These are phyloP conservation scores for Limonomyces culmigenus DNA, from an alignment of 1,284 basidiomycete genomes.

Conservation along the genomic window DNA sequence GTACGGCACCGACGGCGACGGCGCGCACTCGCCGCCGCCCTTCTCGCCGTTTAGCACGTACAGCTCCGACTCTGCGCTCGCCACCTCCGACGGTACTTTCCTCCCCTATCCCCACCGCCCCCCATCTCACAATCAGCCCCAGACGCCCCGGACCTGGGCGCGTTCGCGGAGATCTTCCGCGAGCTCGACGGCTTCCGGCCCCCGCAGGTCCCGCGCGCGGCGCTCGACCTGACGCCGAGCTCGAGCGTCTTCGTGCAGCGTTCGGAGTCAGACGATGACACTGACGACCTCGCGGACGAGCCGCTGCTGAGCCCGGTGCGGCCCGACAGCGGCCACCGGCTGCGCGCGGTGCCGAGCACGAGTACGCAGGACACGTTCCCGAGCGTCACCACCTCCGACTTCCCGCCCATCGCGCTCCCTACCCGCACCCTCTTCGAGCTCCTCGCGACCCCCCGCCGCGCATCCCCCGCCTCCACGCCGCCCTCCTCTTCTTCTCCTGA, in stretches of 20 bases:
- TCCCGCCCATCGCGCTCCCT: too few species aligned
- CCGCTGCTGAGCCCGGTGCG: background rate
- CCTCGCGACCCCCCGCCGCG: too few species aligned
- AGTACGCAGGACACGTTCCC: too few species aligned
- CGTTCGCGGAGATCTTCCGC: slow-evolving; percentile 54
- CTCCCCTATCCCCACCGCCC: slow-evolving; percentile 3
- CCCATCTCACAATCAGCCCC: background rate
- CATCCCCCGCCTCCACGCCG: too few species aligned
- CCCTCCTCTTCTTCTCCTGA: too few species aligned
- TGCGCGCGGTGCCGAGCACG: slow-evolving; percentile 13
- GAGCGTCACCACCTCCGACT: slow-evolving; percentile 17
- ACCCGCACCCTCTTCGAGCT: too few species aligned
- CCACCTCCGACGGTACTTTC: slow-evolving; percentile 44
- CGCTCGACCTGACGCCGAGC: slow-evolving; percentile 12
- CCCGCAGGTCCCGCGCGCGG: slow-evolving; percentile 17
- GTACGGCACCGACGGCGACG: too few species aligned
- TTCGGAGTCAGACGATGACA: slow-evolving; percentile 25
- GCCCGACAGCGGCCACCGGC: too few species aligned
- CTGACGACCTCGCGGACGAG: slow-evolving; percentile 1
- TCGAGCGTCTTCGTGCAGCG: slow-evolving; percentile 17
- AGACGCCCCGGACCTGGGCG: slow-evolving; percentile 64
- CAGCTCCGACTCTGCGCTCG: slow-evolving; percentile 27
- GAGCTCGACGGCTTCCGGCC: slow-evolving; percentile 23
- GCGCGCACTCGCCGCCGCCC: background rate
- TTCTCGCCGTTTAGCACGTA: background rate